Evolutionary conservation across 371 early-diverging fungal genomes (phyloP), one percentile per base, ranked within the genome.

Genomic region (Lichtheimia ornata): DNA sequence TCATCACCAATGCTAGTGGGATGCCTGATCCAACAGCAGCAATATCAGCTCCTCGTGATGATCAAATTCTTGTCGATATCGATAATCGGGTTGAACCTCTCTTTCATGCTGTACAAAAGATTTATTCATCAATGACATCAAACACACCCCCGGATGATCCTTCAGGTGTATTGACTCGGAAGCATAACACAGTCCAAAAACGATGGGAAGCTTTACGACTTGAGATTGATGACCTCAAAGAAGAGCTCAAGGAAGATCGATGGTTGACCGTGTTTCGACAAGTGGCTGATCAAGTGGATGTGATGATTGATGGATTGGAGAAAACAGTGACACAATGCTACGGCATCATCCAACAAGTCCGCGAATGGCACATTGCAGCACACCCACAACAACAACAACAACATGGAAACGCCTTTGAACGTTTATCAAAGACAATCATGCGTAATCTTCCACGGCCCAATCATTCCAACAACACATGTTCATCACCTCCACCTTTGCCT

Each of bases 251-350:
- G 53, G 85, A 87, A 52, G 85, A 84, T 58, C 77, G 76, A 30
- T 87, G 87, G 85, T 67, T 83, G 13, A 72, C 72, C n/a, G 83
- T 84, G 17, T 87, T 87, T 62, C 77, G 82, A 22, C 75, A 84
- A 58, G 84, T 84, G 28, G 76, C 85, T 1, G 78, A 80, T 51
- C 83, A 87, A 60, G 85, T 84, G 7, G 82, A 80, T 65, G 73
- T 72, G 3, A 84, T 87, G 83, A 84, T 85, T 65, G 86, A 87
- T 56, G 81, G 82, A 1, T 69, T 84, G 22, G 86, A 87, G 47
- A 71, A 78, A 28, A 82, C 83, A 0, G 77, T 82, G 4, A 47
- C 61, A 18, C 87, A 87, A 54, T 85, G 86, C 59, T 73, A 81
- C 43, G 70, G 75, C 3, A 61, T 82, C 25, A 66, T 84, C 27